Percentiles rank a stretch among this genome's conserved stretches.
phyloP scores from a whole-genome alignment of 768 basidiomycete species.

The Tulasnella sp. region DNA sequence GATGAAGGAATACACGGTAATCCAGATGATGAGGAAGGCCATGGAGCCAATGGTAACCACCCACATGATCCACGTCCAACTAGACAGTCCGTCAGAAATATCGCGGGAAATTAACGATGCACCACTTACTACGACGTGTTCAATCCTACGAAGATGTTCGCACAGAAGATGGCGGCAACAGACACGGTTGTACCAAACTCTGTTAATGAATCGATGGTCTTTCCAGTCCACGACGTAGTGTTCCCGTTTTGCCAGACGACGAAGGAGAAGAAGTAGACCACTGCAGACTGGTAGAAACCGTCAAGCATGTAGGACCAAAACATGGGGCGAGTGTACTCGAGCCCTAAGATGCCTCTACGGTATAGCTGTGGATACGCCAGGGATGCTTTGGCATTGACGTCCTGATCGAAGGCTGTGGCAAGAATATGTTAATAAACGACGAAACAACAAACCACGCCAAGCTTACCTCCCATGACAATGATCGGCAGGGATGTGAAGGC shows the following conservation, averaged over 20 bases:
- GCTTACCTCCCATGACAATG: constrained; percentile 73
- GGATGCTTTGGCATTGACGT: constrained; percentile 80
- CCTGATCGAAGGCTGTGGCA: constrained; percentile 78
- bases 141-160: constrained; percentile 82
- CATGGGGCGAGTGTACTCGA: constrained; percentile 83
- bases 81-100: constrained; percentile 26
- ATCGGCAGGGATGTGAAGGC: constrained; percentile 92
- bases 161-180: constrained; percentile 75
- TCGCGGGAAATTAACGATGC: constrained; percentile 21
- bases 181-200: constrained; percentile 92
- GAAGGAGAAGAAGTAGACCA: constrained; percentile 82
- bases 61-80: constrained; percentile 83
- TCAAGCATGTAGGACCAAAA: constrained; percentile 96
- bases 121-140: constrained; percentile 77
- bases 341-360: constrained; percentile 81
- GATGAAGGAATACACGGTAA: constrained; percentile 79
- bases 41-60: constrained; percentile 69
- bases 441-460: neutral
- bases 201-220: constrained; percentile 61
- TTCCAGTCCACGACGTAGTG: constrained; percentile 66
- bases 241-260: constrained; percentile 55
- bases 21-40: constrained; percentile 77
- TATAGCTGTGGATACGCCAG: constrained; percentile 95
- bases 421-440: neutral
- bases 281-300: constrained; percentile 83